Evolutionary conservation across 306 rosid genomes (phyloP).

Genomic region (Rosa lucieae): DNA sequence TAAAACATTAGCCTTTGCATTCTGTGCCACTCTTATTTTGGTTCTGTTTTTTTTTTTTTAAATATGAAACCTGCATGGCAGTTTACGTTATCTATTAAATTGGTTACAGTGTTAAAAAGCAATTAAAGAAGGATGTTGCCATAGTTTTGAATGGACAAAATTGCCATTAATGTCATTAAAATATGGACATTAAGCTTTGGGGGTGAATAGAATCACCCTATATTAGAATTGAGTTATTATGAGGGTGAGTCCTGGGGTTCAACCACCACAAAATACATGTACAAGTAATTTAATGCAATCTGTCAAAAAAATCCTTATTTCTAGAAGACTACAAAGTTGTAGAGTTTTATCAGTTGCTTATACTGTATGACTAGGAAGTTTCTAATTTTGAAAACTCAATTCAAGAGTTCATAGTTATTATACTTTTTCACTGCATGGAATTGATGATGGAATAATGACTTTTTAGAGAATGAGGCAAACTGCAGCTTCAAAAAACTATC

Average conservation of each 20-base stretch:
- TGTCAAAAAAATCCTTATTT: not conserved
- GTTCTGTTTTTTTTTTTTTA: not conserved
- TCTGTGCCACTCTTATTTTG: not conserved
- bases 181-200: not conserved
- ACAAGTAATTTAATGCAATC: not conserved
- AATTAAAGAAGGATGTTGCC: not conserved
- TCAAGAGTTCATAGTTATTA: not conserved
- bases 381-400: not conserved
- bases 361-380: too few species aligned
- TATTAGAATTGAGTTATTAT: not conserved
- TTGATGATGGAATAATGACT: not conserved
- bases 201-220: not conserved
- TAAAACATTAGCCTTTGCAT: not conserved
- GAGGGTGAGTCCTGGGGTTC: not conserved
- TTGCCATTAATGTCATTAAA: not conserved
- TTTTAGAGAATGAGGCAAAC: not conserved
- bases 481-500: not conserved
- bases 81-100: not conserved
- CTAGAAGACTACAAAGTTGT: not conserved
- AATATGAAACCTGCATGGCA: not conserved
- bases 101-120: not conserved
- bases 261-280: slow-evolving; percentile 1
- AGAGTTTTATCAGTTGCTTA: not conserved
- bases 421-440: not conserved
- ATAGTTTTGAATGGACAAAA: not conserved